Evolutionary conservation across 345 rosid species (phyloP).

Genomic region (Populus simonii): DNA sequence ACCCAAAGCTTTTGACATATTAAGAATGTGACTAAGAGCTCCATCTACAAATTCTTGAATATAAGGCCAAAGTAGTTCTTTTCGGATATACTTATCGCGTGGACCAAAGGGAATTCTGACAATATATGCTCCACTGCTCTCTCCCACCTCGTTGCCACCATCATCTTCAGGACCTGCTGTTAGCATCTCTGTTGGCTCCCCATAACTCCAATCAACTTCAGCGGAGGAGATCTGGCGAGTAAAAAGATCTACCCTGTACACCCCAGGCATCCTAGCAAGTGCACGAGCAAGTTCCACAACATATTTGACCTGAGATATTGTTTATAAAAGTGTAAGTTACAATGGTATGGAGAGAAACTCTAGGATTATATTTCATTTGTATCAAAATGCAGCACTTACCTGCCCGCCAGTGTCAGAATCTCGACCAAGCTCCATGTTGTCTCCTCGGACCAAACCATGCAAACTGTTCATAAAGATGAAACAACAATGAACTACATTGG

Average conservation of each 20-base stretch:
- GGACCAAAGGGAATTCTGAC: slow-evolving; percentile 95
- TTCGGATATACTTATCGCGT: slow-evolving; percentile 67
- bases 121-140: slow-evolving; percentile 93
- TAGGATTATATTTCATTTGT: not conserved
- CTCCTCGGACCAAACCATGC: slow-evolving; percentile 95
- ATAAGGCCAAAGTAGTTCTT: slow-evolving; percentile 85
- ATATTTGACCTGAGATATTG: slow-evolving; percentile 68
- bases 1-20: slow-evolving; percentile 85
- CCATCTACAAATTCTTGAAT: slow-evolving; percentile 97
- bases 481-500: slow-evolving; percentile 1
- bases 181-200: slow-evolving; percentile 97
- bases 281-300: slow-evolving; percentile 96
- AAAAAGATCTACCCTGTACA: slow-evolving; percentile 90
- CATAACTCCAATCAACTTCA: slow-evolving; percentile 97
- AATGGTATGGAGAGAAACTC: not conserved
- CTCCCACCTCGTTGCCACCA: slow-evolving; percentile 65
- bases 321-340: not conserved
- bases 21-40: slow-evolving; percentile 79
- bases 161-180: slow-evolving; percentile 58
- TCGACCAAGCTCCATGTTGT: slow-evolving; percentile 96
- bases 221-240: slow-evolving; percentile 82
- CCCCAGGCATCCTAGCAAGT: slow-evolving; percentile 95
- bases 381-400: slow-evolving; percentile 36
- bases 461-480: slow-evolving; percentile 42
- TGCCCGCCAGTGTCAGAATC: slow-evolving; percentile 99